These are phyloP conservation scores for Curvularia sp. DNA, from an alignment of 2,329 filamentous ascomycete genomes.

Conservation along the genomic window DNA sequence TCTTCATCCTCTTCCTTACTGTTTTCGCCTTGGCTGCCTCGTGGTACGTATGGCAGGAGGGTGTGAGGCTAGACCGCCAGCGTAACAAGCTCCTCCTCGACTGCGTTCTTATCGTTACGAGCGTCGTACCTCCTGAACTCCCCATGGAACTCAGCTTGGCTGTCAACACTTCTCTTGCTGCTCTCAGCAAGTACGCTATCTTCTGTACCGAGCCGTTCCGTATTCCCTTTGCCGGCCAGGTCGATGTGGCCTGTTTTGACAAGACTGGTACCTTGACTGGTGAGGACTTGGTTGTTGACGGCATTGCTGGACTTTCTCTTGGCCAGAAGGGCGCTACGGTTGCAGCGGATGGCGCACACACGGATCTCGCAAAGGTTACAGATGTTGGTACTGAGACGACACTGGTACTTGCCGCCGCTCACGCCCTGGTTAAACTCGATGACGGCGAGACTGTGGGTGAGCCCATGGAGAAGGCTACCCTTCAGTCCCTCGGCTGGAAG, in stretches of 20 bases:
- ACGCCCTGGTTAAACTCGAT: conserved; percentile 93
- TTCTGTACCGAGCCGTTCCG: conserved; percentile 99
- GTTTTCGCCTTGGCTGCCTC: conserved; percentile 96
- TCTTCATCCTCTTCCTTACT: conserved; percentile 96
- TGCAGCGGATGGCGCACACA: conserved; percentile 83
- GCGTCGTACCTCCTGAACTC: conserved; percentile 95
- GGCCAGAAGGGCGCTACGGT: conserved; percentile 70
- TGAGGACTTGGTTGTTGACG: conserved; percentile 95
- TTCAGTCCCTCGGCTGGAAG: conserved; percentile 87
- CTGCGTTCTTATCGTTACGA: conserved; percentile 96
- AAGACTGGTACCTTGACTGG: conserved; percentile 97
- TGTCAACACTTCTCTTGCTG: conserved; percentile 95
- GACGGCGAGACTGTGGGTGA: conserved; percentile 97
- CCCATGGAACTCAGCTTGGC: conserved; percentile 98
- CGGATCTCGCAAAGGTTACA: conserved; percentile 73
- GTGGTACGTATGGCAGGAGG: conserved; percentile 99
- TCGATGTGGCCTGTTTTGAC: conserved; percentile 97
- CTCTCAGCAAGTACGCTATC: conserved; percentile 92
- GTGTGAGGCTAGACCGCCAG: conserved; percentile 92
- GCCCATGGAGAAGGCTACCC: conserved; percentile 97
- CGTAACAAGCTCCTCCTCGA: conserved; percentile 96
- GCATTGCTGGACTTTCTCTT: conserved; percentile 86
- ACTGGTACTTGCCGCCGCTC: conserved; percentile 90
- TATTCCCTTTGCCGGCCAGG: conserved; percentile 92
- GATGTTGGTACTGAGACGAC: conserved; percentile 81